A percentile compares a stretch with the other conserved stretches of the same genome.
phyloP scores from a whole-genome alignment of 2,329 filamentous ascomycete genomes.

The Acrocalymma vagum region DNA sequence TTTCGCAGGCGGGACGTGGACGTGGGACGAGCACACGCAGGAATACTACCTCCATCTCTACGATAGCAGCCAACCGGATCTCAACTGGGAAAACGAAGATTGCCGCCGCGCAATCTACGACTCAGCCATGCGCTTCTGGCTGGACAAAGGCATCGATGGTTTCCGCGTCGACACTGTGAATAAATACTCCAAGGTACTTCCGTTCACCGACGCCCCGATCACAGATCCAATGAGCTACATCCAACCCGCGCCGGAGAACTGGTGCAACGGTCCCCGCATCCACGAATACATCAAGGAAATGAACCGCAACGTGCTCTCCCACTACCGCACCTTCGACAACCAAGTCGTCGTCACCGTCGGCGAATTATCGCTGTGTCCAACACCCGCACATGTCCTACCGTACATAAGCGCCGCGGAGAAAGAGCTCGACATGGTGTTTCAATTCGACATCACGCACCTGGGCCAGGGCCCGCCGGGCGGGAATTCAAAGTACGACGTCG shows the following conservation, averaged over 20 bases:
- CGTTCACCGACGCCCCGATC: constrained; percentile 53
- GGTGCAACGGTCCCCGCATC: constrained; percentile 65
- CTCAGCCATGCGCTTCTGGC: constrained; percentile 56
- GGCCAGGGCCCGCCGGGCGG: constrained; percentile 45
- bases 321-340: constrained; percentile 59
- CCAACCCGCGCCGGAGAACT: constrained; percentile 59
- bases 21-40: constrained; percentile 55
- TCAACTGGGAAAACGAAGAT: constrained; percentile 58
- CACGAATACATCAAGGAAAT: constrained; percentile 66
- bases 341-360: constrained; percentile 61
- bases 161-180: constrained; percentile 61
- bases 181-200: constrained; percentile 55
- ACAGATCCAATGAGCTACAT: constrained; percentile 51
- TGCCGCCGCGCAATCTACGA: constrained; percentile 56
- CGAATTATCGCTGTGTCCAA: constrained; percentile 62
- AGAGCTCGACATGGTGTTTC: constrained; percentile 60
- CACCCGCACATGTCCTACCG: constrained; percentile 52
- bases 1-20: constrained; percentile 51
- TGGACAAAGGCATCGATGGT: constrained; percentile 55
- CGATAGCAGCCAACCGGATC: constrained; percentile 56
- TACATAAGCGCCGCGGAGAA: constrained; percentile 51
- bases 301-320: constrained; percentile 60
- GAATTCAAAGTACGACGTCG: constrained; percentile 39
- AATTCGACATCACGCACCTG: constrained; percentile 53
- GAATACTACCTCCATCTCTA: constrained; percentile 59